Evolutionary conservation across 352 stramenopile genomes (phyloP).

Genomic region (Globisporangium polare): DNA sequence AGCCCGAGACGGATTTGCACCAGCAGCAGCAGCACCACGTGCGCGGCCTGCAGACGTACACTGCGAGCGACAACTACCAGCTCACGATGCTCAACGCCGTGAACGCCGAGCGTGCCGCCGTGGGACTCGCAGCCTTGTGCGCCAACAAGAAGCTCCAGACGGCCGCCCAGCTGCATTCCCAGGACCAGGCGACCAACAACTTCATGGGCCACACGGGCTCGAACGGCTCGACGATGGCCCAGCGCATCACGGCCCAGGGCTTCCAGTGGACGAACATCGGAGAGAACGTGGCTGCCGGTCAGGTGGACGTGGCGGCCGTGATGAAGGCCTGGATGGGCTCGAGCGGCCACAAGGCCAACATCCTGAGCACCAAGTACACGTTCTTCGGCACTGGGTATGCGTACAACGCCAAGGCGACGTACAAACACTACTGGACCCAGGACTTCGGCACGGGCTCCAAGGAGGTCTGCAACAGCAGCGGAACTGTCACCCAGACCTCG

Average conservation of each 20-base stretch:
- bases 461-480: slow-evolving; percentile 15
- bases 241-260: slow-evolving; percentile 20
- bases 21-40: too few species aligned
- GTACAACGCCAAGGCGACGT: slow-evolving; percentile 28
- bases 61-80: slow-evolving; percentile 12
- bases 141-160: slow-evolving; percentile 31
- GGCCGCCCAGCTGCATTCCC: slow-evolving; percentile 25
- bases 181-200: slow-evolving; percentile 25
- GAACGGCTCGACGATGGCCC: slow-evolving; percentile 16
- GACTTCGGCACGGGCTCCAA: slow-evolving; percentile 35
- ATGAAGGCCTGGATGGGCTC: slow-evolving; percentile 19
- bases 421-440: slow-evolving; percentile 58
- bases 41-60: slow-evolving; percentile 9
- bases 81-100: slow-evolving; percentile 17
- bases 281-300: slow-evolving; percentile 22
- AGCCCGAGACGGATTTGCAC: neutral
- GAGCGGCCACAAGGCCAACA: slow-evolving; percentile 15
- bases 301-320: slow-evolving; percentile 14
- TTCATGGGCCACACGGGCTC: slow-evolving; percentile 32
- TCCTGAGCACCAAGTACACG: slow-evolving; percentile 24
- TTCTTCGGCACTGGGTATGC: slow-evolving; percentile 40
- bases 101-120: slow-evolving; percentile 15
- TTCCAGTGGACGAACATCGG: slow-evolving; percentile 21
- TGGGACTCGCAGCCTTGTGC: slow-evolving; percentile 6
- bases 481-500: neutral